phyloP scores from a whole-genome alignment of 345 rosid species.

The Mercurialis annua region DNA sequence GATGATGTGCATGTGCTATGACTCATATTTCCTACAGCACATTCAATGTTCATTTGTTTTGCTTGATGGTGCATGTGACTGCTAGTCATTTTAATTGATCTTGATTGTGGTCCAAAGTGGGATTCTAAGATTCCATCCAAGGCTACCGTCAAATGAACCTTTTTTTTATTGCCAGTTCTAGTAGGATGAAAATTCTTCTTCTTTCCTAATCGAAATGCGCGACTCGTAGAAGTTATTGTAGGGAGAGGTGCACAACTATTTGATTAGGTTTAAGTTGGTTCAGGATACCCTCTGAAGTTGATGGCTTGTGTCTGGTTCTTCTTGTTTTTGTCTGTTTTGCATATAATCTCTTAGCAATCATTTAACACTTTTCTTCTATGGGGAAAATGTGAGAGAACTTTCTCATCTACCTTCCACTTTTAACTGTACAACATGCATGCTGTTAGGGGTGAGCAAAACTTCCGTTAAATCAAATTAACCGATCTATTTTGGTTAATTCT shows the following conservation, averaged over 20 bases:
- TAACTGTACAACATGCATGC: not conserved
- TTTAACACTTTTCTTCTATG: no score
- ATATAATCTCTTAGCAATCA: no score
- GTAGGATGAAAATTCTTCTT: not conserved
- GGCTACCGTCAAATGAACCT: not conserved
- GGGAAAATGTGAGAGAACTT: not conserved
- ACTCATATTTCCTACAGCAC: not conserved
- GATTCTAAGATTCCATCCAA: not conserved
- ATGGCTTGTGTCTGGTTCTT: no score
- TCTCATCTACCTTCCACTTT: not conserved
- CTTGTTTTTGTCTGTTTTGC: no score
- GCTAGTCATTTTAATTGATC: conserved; percentile 1
- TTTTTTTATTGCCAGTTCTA: not conserved
- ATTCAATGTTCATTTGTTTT: not conserved
- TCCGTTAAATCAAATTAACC: no score
- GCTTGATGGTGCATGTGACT: conserved; percentile 16
- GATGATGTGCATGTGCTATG: conserved; percentile 4
- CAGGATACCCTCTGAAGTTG: no score
- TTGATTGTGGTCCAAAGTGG: not conserved
- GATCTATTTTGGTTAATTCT: no score
- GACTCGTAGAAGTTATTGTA: not conserved
- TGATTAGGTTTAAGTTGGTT: not conserved
- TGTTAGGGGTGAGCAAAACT: no score
- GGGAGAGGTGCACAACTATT: not conserved
- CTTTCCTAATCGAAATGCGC: not conserved